Conservation (phyloP, 306 rosid genomes). For the Rosa rugosa region DNA sequence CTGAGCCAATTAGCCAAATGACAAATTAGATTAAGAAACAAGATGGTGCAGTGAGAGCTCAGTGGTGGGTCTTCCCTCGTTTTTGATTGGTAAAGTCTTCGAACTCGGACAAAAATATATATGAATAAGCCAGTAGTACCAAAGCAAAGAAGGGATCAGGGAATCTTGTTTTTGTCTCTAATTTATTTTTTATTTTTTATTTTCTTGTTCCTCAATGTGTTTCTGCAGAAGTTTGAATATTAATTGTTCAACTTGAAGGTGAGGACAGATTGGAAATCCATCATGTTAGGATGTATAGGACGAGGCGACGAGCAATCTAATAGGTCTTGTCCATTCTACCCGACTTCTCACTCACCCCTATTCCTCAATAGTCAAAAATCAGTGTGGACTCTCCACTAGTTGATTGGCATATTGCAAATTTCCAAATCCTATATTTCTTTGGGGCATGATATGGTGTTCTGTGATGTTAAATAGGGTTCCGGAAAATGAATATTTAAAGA, state of each 20-base stretch:
- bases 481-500: too few species aligned
- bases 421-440: background rate
- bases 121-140: slow-evolving; percentile 19
- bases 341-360: background rate
- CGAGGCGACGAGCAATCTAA: background rate
- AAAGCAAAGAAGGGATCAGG: slow-evolving; percentile 36
- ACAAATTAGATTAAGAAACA: background rate
- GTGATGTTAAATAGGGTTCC: background rate
- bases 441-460: background rate
- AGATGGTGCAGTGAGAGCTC: background rate
- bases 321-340: too few species aligned
- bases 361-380: background rate
- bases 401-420: background rate
- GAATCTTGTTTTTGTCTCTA: slow-evolving; percentile 46
- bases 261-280: slow-evolving; percentile 6
- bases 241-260: slow-evolving; percentile 9
- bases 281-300: background rate
- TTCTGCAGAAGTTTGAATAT: background rate
- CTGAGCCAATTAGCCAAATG: background rate
- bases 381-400: background rate
- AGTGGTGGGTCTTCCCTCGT: background rate
- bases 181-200: background rate
- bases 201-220: slow-evolving; percentile 3
- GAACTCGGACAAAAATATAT: slow-evolving; percentile 28
- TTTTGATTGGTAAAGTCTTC: slow-evolving; percentile 24